phyloP scores from a whole-genome alignment of 2,329 filamentous ascomycete species.

The Colletotrichum kahawae region DNA sequence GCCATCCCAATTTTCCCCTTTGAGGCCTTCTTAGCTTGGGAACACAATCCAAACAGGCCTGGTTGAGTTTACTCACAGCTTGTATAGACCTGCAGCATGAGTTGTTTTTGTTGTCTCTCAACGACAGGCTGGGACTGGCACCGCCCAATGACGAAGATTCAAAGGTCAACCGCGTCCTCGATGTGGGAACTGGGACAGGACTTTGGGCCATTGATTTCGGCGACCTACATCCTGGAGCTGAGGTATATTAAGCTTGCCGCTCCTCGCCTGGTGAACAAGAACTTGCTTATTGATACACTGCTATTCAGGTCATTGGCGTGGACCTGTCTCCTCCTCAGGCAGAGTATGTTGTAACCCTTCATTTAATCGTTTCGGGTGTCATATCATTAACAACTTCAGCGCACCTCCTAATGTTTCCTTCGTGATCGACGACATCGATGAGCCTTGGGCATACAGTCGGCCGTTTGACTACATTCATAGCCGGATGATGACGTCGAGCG shows the following conservation, averaged over 20 bases:
- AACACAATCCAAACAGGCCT: background rate
- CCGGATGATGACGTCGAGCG: constrained; percentile 40
- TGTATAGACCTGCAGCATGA: constrained; percentile 30
- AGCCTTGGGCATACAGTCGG: constrained; percentile 40
- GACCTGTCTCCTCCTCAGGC: constrained; percentile 48
- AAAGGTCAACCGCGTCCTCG: constrained; percentile 35
- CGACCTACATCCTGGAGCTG: constrained; percentile 20
- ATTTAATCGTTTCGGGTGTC: background rate
- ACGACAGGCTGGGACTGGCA: constrained; percentile 27
- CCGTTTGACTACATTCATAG: constrained; percentile 47
- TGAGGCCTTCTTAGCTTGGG: background rate
- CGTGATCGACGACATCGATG: constrained; percentile 46
- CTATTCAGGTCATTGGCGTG: constrained; percentile 36
- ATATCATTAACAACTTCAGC: constrained; percentile 25
- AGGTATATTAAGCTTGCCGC: constrained; percentile 21
- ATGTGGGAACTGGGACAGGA: constrained; percentile 55
- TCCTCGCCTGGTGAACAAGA: background rate
- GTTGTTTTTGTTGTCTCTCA: constrained; percentile 27
- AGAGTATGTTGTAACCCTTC: constrained; percentile 25
- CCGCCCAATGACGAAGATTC: constrained; percentile 7
- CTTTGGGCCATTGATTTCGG: constrained; percentile 50
- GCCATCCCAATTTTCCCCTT: background rate
- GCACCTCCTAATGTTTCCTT: constrained; percentile 55
- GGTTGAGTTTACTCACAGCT: background rate
- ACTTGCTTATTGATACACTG: background rate